Evolutionary conservation across 805 yeast species (phyloP), one percentile per base, ranked within the genome.

Genomic region (Cyberlindnera americana): DNA sequence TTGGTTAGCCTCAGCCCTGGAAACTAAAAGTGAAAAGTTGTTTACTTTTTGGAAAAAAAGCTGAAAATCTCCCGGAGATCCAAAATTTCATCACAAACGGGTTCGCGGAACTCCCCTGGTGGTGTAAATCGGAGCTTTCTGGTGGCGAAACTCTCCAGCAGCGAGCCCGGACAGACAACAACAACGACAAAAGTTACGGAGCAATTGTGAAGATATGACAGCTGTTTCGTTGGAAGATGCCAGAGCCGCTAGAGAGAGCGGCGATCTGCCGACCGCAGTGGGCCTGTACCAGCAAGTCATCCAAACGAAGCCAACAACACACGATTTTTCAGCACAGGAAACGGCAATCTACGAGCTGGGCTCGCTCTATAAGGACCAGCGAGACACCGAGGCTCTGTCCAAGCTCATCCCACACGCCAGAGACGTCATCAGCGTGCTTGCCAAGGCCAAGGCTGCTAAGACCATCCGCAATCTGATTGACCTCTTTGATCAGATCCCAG

Each of bases 391-490:
- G 5, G 73, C 78, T 50, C 70, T 93, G 32, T 66, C 71, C 14
- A 66, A 65, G 28, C 76, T 93, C 54, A 77, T 93, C 27, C 70
- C 78, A 11, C 71, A 77, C 29, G 81, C 95, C 1, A 76, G 93
- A 52, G 67, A 65, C 8, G 75, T 81, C n/a, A 81, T 89, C 70
- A 77, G 81, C 39, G 75, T 76, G 24, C 78, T 86, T 56, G 96
- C 98, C 33, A 93, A 93, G 66, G 85, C 96, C 13, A 93, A 93
- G 63, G 84, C 95, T 8, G 95, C 98, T 16, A 93, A 91, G 61
- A 84, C 91, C 40, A 81, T 91, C 50, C 83, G 82, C 54, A 72
- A 78, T 29, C 70, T 93, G 57, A 81, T 93, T 52, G 98, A 91
- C 56, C 67, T 77, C 46, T 78, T 86, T 54, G 90, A 86, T 44